Base-by-base conservation (phyloP, 78 protist genomes). In the Polysphondylium violaceum region DNA sequence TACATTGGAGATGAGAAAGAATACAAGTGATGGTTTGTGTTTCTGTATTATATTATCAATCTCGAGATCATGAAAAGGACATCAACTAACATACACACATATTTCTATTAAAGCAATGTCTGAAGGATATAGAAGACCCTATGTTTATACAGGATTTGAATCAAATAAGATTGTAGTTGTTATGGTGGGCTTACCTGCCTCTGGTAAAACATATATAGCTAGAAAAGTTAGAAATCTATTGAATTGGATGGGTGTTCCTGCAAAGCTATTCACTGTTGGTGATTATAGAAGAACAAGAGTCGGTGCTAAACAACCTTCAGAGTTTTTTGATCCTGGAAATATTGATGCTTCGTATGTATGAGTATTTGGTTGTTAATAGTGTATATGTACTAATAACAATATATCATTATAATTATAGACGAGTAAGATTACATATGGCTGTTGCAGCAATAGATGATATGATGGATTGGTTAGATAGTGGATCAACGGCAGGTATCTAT, bases 111-210 rank as follows among this genome's bases (percentile, higher is more conserved):
- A 55, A 79, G 90, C 76, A 1, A 83, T 83, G 8, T 56, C 50
- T 14, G 90, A 79, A 44, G 90, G 90, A 43, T 69, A 83, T 58
- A 83, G 64, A 83, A 83, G 90, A 83, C 74, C 50, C 27, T 83
- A 69, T 58, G 90, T 83, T 25, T 83, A 83, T 58, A 83, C 90
- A 47, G 90, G 90, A 40, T 83, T 83, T 68, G 90, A 83, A 58
- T 83, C 90, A 9, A 72, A 91, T 27, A 93, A 93, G 60, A 65
- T 93, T 51, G 97, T 92, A 1, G 77, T 95, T 31, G 89, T 92
- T 5, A 73, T 95, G 94, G 97, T 95, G 27, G 98, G 98, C 16
- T 90, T 96, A 63, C 98, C 98, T 4, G 98, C 96, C 21, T 69
- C 95, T 2, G 98, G 98, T 35, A 96, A 96, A 93, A 81, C 98